Evolutionary conservation across 257 asterid genomes (phyloP).

Genomic region (Echium plantagineum): DNA sequence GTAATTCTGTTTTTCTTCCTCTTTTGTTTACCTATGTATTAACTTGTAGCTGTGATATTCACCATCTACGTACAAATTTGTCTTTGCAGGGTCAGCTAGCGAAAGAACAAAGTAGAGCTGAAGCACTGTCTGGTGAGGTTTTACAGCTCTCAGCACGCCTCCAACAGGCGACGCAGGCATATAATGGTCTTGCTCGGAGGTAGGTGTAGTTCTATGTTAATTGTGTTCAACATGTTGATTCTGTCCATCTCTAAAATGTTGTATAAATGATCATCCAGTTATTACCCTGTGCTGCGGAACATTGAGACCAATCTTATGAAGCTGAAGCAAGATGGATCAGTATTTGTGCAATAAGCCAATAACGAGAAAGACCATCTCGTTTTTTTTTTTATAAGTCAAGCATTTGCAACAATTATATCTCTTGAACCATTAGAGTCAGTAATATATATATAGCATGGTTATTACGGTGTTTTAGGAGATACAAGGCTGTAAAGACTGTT

Average conservation of each 20-base stretch:
- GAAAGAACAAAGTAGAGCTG: conserved; percentile 77
- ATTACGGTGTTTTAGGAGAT: no score
- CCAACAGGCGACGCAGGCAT: conserved; percentile 69
- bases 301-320: conserved; percentile 66
- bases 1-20: conserved; percentile 9
- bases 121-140: conserved; percentile 68
- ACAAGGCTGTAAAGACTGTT: no score
- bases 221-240: conserved; percentile 2
- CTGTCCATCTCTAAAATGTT: neutral
- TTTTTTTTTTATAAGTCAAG: no score
- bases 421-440: no score
- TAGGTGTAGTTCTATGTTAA: conserved; percentile 25
- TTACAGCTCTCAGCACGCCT: conserved; percentile 71
- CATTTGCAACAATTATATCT: no score
- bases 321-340: conserved; percentile 64
- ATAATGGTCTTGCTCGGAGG: conserved; percentile 68
- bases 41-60: neutral
- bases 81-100: conserved; percentile 48
- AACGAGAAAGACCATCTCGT: neutral
- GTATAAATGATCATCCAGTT: conserved; percentile 34
- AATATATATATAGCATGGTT: no score
- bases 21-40: neutral
- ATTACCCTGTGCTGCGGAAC: conserved; percentile 68
- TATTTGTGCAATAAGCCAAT: conserved; percentile 34
- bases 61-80: conserved; percentile 4